Conservation (phyloP, 345 rosid species). For the Populus pruinosa region DNA sequence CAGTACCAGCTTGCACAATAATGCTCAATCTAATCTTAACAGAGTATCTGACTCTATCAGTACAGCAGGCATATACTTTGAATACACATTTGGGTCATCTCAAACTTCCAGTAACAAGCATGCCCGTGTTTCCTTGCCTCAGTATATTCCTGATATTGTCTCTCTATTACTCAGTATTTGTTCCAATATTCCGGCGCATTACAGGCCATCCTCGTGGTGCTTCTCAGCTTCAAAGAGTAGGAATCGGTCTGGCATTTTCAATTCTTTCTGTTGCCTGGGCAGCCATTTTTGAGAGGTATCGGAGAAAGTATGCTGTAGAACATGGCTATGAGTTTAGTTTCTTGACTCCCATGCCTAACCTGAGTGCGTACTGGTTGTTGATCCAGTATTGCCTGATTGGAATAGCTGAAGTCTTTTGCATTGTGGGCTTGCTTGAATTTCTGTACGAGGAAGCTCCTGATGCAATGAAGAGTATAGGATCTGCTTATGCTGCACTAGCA, state of each 20-base stretch:
- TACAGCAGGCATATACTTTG: slow-evolving; percentile 82
- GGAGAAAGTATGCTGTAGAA: slow-evolving; percentile 64
- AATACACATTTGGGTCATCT: slow-evolving; percentile 66
- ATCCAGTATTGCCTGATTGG: slow-evolving; percentile 85
- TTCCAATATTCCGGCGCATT: slow-evolving; percentile 62
- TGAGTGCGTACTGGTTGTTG: slow-evolving; percentile 79
- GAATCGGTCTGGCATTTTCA: slow-evolving; percentile 71
- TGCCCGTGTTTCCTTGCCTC: slow-evolving; percentile 93
- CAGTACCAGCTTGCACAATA: slow-evolving; percentile 73
- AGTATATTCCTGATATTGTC: slow-evolving; percentile 70
- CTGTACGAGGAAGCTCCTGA: slow-evolving; percentile 92
- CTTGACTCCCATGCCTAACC: slow-evolving; percentile 56
- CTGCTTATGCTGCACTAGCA: slow-evolving; percentile 82
- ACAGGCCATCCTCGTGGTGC: slow-evolving; percentile 91
- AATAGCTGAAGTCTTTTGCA: slow-evolving; percentile 82
- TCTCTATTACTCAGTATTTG: slow-evolving; percentile 66
- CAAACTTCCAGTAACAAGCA: slow-evolving; percentile 83
- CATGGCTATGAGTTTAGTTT: slow-evolving; percentile 56
- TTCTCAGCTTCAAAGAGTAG: slow-evolving; percentile 91
- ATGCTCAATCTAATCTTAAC: slow-evolving; percentile 63
- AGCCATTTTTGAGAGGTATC: slow-evolving; percentile 65
- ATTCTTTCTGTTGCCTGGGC: slow-evolving; percentile 71
- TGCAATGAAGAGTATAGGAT: slow-evolving; percentile 97
- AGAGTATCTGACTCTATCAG: slow-evolving; percentile 79
- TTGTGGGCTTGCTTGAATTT: slow-evolving; percentile 76